These are phyloP conservation scores for Monosporascus ibericus DNA, from an alignment of 2,329 filamentous ascomycete species.

Conservation along the genomic window DNA sequence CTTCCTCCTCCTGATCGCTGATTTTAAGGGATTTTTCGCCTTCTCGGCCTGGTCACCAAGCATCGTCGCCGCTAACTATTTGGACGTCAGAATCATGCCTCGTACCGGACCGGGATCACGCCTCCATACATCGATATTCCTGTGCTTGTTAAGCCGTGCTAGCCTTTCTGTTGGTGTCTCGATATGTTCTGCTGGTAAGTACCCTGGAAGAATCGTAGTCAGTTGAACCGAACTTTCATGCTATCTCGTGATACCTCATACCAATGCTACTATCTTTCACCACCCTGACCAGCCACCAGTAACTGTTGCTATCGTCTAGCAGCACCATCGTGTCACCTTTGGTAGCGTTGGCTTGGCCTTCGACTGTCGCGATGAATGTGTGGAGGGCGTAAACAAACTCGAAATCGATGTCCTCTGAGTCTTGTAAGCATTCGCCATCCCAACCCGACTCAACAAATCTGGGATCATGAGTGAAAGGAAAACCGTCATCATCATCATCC, in stretches of 20 bases:
- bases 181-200: constrained; percentile 94
- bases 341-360: constrained; percentile 95
- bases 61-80: constrained; percentile 56
- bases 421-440: constrained; percentile 80
- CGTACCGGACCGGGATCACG: not conserved
- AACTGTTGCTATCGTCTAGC: constrained; percentile 97
- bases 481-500: constrained; percentile 59
- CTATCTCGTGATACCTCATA: constrained; percentile 26
- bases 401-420: constrained; percentile 98
- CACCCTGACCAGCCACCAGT: constrained; percentile 97
- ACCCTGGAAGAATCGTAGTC: constrained; percentile 50
- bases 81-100: constrained; percentile 19
- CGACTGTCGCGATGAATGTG: constrained; percentile 95
- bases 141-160: constrained; percentile 91
- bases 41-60: constrained; percentile 65
- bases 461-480: constrained; percentile 45
- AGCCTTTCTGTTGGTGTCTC: constrained; percentile 94
- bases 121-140: constrained; percentile 86
- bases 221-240: not conserved
- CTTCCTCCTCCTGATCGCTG: constrained; percentile 74
- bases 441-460: constrained; percentile 67
- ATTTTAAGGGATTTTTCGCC: constrained; percentile 74
- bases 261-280: constrained; percentile 96
- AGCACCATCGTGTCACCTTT: constrained; percentile 99
- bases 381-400: constrained; percentile 98